These are phyloP conservation scores for Filobasidium uniguttulatum DNA, from an alignment of 1,284 basidiomycete species.

Conservation along the genomic window DNA sequence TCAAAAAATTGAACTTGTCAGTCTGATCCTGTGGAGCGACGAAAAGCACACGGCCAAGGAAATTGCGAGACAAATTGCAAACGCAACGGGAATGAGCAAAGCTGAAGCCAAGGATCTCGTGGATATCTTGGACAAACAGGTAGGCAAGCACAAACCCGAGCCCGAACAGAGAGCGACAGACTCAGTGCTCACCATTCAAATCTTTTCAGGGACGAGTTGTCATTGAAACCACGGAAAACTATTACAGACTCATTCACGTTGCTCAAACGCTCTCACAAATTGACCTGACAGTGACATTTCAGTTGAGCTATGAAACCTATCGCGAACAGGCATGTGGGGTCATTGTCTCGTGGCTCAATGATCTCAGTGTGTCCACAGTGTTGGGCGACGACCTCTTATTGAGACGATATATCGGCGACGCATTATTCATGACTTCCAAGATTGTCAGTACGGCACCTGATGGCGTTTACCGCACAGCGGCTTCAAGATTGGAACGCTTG, in stretches of 20 bases:
- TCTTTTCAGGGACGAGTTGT: constrained; percentile 59
- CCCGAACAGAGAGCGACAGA: neutral
- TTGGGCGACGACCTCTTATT: constrained; percentile 49
- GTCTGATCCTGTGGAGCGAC: constrained; percentile 82
- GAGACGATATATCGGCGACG: constrained; percentile 55
- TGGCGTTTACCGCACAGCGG: neutral
- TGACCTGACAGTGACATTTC: constrained; percentile 80
- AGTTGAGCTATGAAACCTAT: constrained; percentile 76
- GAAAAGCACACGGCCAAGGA: constrained; percentile 93
- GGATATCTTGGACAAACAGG: constrained; percentile 56
- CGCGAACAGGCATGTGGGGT: constrained; percentile 72
- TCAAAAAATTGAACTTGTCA: constrained; percentile 5
- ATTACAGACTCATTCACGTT: constrained; percentile 57
- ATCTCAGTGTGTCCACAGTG: constrained; percentile 52
- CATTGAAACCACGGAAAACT: constrained; percentile 60
- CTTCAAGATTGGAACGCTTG: constrained; percentile 28
- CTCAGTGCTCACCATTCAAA: neutral
- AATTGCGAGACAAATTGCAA: constrained; percentile 64
- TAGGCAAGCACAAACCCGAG: constrained; percentile 9
- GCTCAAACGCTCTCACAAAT: constrained; percentile 72
- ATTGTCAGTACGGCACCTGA: neutral
- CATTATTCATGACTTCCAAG: constrained; percentile 39
- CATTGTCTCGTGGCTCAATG: constrained; percentile 72
- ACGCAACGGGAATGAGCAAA: constrained; percentile 46
- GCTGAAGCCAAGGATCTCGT: constrained; percentile 55